Evolutionary conservation across 768 basidiomycete species (phyloP).

Genomic region (Dacryopinax primogenitus): DNA sequence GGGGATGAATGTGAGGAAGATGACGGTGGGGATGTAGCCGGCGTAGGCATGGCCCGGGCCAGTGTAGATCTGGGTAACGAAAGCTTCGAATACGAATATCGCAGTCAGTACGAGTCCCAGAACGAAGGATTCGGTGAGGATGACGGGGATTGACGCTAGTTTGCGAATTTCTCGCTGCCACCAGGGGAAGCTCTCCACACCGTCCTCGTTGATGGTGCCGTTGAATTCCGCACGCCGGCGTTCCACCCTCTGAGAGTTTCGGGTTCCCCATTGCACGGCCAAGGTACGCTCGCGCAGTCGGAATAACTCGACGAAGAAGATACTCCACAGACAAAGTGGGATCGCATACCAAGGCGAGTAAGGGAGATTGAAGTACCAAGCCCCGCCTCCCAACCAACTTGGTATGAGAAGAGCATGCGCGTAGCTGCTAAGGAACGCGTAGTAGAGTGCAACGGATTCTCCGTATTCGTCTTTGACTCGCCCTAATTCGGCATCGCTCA

Average conservation of each 20-base stretch:
- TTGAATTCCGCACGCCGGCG: conserved; percentile 50
- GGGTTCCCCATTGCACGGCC: conserved; percentile 70
- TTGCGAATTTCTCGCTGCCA: conserved; percentile 60
- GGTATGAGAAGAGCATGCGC: conserved; percentile 68
- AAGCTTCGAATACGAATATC: conserved; percentile 81
- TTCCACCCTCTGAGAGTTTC: conserved; percentile 64
- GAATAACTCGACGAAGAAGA: conserved; percentile 87
- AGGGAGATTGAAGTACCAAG: conserved; percentile 54
- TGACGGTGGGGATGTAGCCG: conserved; percentile 68
- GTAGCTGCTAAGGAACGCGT: conserved; percentile 76
- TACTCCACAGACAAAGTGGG: conserved; percentile 68
- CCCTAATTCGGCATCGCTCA: conserved; percentile 41
- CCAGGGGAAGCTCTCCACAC: conserved; percentile 39
- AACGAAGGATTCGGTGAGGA: conserved; percentile 56
- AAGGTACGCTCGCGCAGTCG: conserved; percentile 69
- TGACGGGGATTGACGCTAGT: conserved; percentile 55
- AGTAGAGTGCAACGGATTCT: conserved; percentile 74
- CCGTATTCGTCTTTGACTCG: conserved; percentile 67
- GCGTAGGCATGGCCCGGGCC: conserved; percentile 71
- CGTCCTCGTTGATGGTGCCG: conserved; percentile 20
- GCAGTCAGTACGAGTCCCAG: conserved; percentile 60
- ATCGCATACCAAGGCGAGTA: conserved; percentile 70
- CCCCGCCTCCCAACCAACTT: conserved; percentile 51
- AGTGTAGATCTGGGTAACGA: conserved; percentile 75
- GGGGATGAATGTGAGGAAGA: conserved; percentile 73